phyloP scores from a whole-genome alignment of 768 basidiomycete genomes.

The Serendipita indica region DNA sequence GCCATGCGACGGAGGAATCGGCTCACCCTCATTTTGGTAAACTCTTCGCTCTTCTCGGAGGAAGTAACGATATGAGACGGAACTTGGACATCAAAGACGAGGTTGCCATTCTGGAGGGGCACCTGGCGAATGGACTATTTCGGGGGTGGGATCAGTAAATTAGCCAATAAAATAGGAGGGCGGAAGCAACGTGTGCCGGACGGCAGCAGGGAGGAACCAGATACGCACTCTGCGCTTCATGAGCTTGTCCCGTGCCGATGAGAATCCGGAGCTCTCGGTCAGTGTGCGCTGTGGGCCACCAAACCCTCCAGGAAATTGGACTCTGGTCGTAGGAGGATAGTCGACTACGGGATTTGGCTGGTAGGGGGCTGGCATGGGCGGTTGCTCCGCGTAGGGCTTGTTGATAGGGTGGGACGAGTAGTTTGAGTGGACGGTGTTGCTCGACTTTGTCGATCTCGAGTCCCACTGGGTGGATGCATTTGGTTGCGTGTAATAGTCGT shows the following conservation, averaged over 20 bases:
- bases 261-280: constrained; percentile 36
- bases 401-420: background rate
- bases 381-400: background rate
- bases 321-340: background rate
- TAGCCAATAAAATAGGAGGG: background rate
- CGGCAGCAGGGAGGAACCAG: constrained; percentile 9
- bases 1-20: background rate
- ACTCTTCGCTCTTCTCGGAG: constrained; percentile 49
- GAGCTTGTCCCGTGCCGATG: constrained; percentile 58
- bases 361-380: constrained; percentile 1
- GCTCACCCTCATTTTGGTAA: constrained; percentile 51
- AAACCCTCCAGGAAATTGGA: constrained; percentile 4
- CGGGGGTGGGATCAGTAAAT: background rate
- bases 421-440: background rate
- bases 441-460: background rate
- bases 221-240: constrained; percentile 46
- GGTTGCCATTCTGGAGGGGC: constrained; percentile 65
- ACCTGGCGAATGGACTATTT: constrained; percentile 52
- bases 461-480: background rate
- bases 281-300: background rate
- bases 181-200: background rate
- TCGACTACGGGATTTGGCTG: background rate
- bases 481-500: background rate
- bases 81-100: constrained; percentile 71
- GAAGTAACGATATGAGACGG: constrained; percentile 58